Evolutionary conservation across 2,329 filamentous ascomycete species (phyloP), one percentile per base, ranked within the genome.

Genomic region (Exserohilum rostratum): DNA sequence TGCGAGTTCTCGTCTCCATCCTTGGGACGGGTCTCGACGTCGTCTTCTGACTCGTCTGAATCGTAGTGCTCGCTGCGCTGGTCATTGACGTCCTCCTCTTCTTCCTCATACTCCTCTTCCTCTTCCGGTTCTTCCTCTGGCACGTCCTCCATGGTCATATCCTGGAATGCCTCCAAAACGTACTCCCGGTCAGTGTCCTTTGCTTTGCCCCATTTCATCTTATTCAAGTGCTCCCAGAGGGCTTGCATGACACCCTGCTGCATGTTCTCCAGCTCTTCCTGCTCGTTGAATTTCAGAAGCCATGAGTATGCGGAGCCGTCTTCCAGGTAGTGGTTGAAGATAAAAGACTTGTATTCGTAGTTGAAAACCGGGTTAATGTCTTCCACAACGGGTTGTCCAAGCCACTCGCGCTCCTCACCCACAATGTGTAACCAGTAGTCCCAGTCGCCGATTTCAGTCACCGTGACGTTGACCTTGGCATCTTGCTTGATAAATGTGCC

Each of bases 331-430:
- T 97, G 92, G 70, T 99, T 99, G 83, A 99, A 99, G 69, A 99
- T 97, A 74, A 98, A 98, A 0, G 93, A 98, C n/a, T 96, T 82
- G 68, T 93, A 98, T 75, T 99, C 95, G 64, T 97, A 98, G 78
- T 98, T 98, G 81, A 98, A 99, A 17, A 99, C 93, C 0, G 95
- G 95, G 67, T 98, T 98, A 76, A 98, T 91, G 65, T 99, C 95
- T 6, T 91, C 89, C 27, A 92, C 82, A 27, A 99, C 86, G 2
- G 89, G 84, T 61, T 96, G 90, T 18, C 92, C 92, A 2, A 99
- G 81, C 91, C 92, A 97, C 49, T 93, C 87, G 68, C 87, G 87
- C 30, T 90, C 86, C 34, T 85, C 82, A 58, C 89, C 88, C 37
- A 85, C 85, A 50, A 98, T 88, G 70, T 97, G 91, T 29, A 99